Percentiles rank a stretch among this genome's conserved stretches.
These are phyloP conservation scores for Ambrosia trifida DNA, from an alignment of 129 eudicot genomes.

Conservation along the genomic window DNA sequence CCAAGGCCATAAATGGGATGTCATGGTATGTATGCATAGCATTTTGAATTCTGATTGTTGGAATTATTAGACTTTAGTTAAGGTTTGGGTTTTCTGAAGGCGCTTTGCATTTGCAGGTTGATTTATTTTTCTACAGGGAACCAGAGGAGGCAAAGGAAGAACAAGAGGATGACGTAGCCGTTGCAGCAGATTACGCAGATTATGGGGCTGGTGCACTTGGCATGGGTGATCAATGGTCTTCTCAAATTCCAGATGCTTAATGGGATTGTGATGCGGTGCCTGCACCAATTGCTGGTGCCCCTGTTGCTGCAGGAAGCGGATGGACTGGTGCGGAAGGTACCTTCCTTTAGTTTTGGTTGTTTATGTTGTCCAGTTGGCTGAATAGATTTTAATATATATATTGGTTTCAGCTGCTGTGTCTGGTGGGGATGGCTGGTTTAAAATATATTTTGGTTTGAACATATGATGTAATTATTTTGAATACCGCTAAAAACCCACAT, in stretches of 20 bases:
- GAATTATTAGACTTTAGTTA: background rate
- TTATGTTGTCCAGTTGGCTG: too few species aligned
- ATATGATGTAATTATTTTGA: too few species aligned
- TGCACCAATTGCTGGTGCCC: conserved; percentile 44
- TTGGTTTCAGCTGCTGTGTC: conserved; percentile 31
- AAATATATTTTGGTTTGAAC: too few species aligned
- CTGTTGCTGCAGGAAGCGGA: conserved; percentile 34
- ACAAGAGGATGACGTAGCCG: conserved; percentile 56
- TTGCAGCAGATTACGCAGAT: conserved; percentile 50
- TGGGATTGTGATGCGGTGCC: too few species aligned
- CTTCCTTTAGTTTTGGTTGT: background rate
- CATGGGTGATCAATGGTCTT: too few species aligned
- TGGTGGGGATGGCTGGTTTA: conserved; percentile 44
- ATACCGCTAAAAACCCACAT: too few species aligned
- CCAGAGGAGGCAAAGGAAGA: conserved; percentile 80
- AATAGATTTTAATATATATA: background rate
- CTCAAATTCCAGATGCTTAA: too few species aligned
- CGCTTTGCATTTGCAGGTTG: conserved; percentile 51
- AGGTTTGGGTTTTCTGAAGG: background rate
- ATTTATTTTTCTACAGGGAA: conserved; percentile 81
- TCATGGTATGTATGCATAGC: conserved; percentile 58
- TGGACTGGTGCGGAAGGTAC: conserved; percentile 56
- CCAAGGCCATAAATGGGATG: conserved; percentile 84
- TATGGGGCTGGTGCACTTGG: conserved; percentile 39
- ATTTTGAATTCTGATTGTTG: background rate